Base-by-base conservation (phyloP, 2,329 filamentous ascomycete genomes). In the Bisporella sp. region DNA sequence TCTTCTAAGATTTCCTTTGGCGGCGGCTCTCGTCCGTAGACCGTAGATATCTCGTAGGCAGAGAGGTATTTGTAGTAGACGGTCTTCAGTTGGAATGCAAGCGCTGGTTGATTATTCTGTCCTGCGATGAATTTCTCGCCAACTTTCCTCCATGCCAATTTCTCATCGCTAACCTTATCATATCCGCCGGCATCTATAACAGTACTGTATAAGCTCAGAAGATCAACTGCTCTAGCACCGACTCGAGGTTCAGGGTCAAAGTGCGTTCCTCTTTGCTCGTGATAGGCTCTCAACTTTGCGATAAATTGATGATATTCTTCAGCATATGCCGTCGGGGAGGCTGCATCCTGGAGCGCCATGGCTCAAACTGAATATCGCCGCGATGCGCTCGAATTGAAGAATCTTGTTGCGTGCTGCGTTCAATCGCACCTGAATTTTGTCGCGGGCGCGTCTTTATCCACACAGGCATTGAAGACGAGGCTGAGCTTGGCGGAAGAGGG, bases 11-110 rank as follows among this genome's bases (percentile, higher is more conserved):
- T 95, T 61, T 95, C 88, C 59, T 87, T 89, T 5, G 89, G 89
- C 12, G 90, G 90, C 0, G 90, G 90, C 55, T 90, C 87, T 67
- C 86, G 83, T 48, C 83, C 79, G 69, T 91, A 86, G 41, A 90
- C 71, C 8, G 82, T 85, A 44, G 80, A 81, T 62, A 95, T 93
- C 69, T 95, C 90, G 68, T 87, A 96, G 1, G 90, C 89, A 9
- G 86, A 85, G 42, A 96, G 78, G 62, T 92, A 89, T 68, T 89
- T 91, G 73, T 95, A 95, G 71, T 93, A 96, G 55, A 87, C 83
- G 50, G 87, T 85, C 71, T 96, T 96, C 50, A 95, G 73, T 52
- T 86, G 79, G 69, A 95, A 95, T 11, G 89, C 89, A 52, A 89
- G 82, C n/a, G 89, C 88, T 5, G 89, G 79, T 53, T 88, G 82